Percentiles rank a stretch among this genome's conserved stretches.
Conservation (phyloP, 78 protist genomes). For the Dictyostelium firmibasis region DNA sequence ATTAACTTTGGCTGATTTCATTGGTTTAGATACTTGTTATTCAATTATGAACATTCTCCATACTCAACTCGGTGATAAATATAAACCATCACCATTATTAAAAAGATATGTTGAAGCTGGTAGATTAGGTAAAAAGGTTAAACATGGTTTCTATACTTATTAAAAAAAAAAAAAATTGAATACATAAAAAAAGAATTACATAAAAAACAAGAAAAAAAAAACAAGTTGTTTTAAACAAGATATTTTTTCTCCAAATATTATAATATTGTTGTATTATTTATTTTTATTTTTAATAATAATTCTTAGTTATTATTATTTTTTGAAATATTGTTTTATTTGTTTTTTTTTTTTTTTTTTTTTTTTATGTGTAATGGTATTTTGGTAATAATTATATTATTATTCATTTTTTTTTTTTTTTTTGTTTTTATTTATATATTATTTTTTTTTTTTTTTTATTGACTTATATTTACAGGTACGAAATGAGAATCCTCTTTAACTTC, state of each 20-base stretch:
- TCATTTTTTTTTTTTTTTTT: not conserved
- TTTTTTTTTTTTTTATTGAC: not conserved
- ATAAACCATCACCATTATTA: constrained; percentile 88
- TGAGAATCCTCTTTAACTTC: constrained; percentile 20
- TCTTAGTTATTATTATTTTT: not conserved
- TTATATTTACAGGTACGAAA: constrained; percentile 11
- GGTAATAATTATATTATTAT: not conserved
- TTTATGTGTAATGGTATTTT: not conserved
- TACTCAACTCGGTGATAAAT: constrained; percentile 89
- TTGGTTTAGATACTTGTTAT: constrained; percentile 94
- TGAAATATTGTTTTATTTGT: not conserved
- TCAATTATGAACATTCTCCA: constrained; percentile 85
- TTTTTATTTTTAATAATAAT: not conserved
- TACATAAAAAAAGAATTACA: not conserved
- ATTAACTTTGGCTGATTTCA: constrained; percentile 91
- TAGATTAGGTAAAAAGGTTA: constrained; percentile 87
- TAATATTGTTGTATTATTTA: not conserved
- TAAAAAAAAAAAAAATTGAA: not conserved
- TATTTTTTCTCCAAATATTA: not conserved
- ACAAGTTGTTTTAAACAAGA: not conserved
- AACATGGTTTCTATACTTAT: constrained; percentile 86
- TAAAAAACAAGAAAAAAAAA: not conserved
- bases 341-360: not conserved
- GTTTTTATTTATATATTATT: not conserved
- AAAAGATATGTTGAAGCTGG: constrained; percentile 93